Evolutionary conservation across 257 asterid genomes (phyloP).

Genomic region (Avicennia marina): DNA sequence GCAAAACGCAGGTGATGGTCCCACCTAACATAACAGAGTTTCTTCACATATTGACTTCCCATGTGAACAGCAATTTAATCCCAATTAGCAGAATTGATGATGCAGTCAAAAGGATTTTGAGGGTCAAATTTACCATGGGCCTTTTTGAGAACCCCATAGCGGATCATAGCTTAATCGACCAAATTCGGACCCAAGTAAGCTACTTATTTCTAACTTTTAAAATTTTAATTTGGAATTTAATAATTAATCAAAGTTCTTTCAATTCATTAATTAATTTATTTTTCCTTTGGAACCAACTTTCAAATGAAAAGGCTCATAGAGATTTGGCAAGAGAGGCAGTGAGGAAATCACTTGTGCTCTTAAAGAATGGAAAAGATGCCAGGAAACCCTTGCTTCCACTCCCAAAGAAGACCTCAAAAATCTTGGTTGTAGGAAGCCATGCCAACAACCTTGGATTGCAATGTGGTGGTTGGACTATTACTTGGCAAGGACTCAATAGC

Average conservation of each 20-base stretch:
- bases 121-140: constrained; percentile 60
- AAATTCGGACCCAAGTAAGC: neutral
- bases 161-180: constrained; percentile 35
- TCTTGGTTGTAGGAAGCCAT: constrained; percentile 57
- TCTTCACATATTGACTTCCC: constrained; percentile 30
- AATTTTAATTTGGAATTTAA: too few relatives aligned
- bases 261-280: too few relatives aligned
- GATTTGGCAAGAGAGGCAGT: constrained; percentile 81
- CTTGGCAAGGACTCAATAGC: constrained; percentile 41
- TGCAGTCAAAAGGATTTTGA: constrained; percentile 55
- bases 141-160: constrained; percentile 60
- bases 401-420: constrained; percentile 28
- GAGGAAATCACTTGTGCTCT: constrained; percentile 63
- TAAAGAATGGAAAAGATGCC: constrained; percentile 54
- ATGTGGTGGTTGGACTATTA: constrained; percentile 75
- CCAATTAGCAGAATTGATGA: constrained; percentile 63
- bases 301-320: constrained; percentile 48
- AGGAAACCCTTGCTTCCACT: constrained; percentile 49
- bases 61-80: constrained; percentile 41
- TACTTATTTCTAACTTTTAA: too few relatives aligned
- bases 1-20: constrained; percentile 45
- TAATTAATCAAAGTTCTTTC: too few relatives aligned
- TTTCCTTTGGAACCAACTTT: constrained; percentile 28
- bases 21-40: constrained; percentile 37
- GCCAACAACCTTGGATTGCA: constrained; percentile 55